These are phyloP conservation scores for Pueraria montana DNA, from an alignment of 306 rosid species.

Conservation along the genomic window DNA sequence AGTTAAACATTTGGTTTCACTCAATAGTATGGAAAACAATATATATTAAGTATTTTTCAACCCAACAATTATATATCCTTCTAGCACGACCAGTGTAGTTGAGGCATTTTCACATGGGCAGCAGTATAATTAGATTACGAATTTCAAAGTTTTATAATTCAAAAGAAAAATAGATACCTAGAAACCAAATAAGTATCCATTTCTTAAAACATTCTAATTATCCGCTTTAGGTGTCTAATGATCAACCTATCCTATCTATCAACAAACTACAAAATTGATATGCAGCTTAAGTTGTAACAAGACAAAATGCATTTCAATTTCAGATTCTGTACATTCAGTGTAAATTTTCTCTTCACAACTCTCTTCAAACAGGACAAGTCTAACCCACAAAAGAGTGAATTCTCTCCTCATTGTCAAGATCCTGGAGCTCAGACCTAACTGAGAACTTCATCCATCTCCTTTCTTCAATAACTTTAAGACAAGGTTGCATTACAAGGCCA, in stretches of 20 bases:
- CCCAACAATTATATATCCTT: not conserved
- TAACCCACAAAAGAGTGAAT: constrained; percentile 37
- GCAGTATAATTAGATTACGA: not conserved
- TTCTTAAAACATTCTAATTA: constrained; percentile 8
- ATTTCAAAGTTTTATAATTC: constrained; percentile 4
- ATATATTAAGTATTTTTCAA: not conserved
- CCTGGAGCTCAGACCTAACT: constrained; percentile 56
- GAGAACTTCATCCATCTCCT: constrained; percentile 78
- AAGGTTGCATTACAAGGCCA: constrained; percentile 73
- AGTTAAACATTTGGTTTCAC: no score
- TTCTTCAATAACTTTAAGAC: constrained; percentile 61
- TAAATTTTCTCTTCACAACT: not conserved
- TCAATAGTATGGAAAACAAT: not conserved
- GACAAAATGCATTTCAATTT: not conserved
- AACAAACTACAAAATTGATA: not conserved
- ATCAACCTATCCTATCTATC: not conserved
- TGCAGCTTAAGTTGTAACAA: not conserved
- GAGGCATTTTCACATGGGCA: not conserved
- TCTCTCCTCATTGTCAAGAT: constrained; percentile 54
- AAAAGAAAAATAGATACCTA: not conserved
- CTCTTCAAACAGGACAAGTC: constrained; percentile 4
- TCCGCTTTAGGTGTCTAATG: not conserved
- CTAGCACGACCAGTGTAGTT: not conserved
- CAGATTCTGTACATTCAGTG: not conserved
- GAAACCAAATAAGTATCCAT: constrained; percentile 6